Conservation (phyloP, 164 flowering plant species). For the Vitis amurensis region DNA sequence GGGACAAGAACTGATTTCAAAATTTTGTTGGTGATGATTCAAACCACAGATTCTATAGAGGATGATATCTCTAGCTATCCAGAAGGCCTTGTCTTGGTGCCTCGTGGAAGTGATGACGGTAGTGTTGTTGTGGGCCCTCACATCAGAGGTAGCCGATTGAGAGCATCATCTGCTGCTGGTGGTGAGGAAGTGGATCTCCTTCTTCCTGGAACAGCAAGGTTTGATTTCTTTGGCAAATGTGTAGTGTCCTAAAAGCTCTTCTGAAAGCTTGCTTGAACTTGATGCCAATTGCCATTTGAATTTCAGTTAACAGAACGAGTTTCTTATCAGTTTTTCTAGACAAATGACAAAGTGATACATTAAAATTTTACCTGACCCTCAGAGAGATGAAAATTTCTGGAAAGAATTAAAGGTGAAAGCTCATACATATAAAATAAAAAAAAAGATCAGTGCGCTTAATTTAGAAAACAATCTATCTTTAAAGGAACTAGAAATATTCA, state of each 20-base stretch:
- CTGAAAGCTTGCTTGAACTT: too few relatives aligned
- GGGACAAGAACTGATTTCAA: slow-evolving; percentile 6
- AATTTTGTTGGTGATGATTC: slow-evolving; percentile 14
- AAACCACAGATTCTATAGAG: slow-evolving; percentile 57
- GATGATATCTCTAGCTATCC: slow-evolving; percentile 80
- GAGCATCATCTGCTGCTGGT: slow-evolving; percentile 78
- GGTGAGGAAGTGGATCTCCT: slow-evolving; percentile 96
- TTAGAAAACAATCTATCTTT: too few relatives aligned
- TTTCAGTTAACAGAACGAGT: neutral
- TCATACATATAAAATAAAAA: too few relatives aligned
- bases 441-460: too few relatives aligned
- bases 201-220: slow-evolving; percentile 99
- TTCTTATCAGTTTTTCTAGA: too few relatives aligned
- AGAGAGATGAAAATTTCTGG: neutral
- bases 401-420: neutral
- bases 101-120: slow-evolving; percentile 65
- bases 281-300: neutral
- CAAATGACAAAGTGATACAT: too few relatives aligned
- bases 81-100: slow-evolving; percentile 89
- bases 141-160: slow-evolving; percentile 83
- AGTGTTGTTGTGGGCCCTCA: slow-evolving; percentile 91
- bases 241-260: too few relatives aligned
- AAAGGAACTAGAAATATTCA: too few relatives aligned
- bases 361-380: too few relatives aligned
- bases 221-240: slow-evolving; percentile 9